Evolutionary conservation across 129 eudicot species (phyloP).

Genomic region (Flaveria robusta): DNA sequence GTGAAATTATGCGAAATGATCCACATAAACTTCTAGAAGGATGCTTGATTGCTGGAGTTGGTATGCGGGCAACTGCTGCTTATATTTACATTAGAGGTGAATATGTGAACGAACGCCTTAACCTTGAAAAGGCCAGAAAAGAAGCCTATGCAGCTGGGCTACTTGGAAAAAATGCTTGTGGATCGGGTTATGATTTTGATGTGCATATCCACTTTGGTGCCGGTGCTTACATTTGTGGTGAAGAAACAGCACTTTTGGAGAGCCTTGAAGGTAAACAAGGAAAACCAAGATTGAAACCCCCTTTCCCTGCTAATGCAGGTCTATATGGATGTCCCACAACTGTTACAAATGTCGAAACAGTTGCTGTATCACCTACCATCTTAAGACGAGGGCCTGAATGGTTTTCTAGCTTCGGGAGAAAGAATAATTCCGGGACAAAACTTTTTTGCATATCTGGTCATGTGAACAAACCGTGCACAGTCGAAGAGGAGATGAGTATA

Average conservation of each 20-base stretch:
- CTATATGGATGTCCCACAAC: constrained; percentile 90
- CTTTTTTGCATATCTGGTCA: constrained; percentile 86
- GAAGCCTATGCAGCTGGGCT: constrained; percentile 93
- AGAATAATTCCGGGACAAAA: constrained; percentile 89
- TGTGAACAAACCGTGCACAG: constrained; percentile 94
- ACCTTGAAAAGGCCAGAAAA: constrained; percentile 74
- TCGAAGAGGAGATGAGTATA: constrained; percentile 96
- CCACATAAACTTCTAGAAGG: constrained; percentile 96
- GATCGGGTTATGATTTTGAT: constrained; percentile 94
- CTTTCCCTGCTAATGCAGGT: constrained; percentile 93
- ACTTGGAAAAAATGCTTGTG: constrained; percentile 90
- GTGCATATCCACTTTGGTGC: constrained; percentile 93
- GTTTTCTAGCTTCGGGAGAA: constrained; percentile 95
- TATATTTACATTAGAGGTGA: constrained; percentile 96
- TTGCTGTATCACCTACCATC: constrained; percentile 94
- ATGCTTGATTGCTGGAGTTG: constrained; percentile 87
- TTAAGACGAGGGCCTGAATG: constrained; percentile 93
- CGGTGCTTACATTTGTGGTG: constrained; percentile 97
- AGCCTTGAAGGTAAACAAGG: constrained; percentile 96
- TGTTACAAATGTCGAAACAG: constrained; percentile 94
- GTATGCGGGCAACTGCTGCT: constrained; percentile 91
- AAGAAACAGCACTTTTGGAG: constrained; percentile 93
- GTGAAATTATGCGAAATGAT: constrained; percentile 94
- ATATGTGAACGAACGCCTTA: constrained; percentile 81
- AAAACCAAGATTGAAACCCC: constrained; percentile 95